Evolutionary conservation across 805 yeast genomes (phyloP), one percentile per base, ranked within the genome.

Genomic region (Saturnispora quitensis): DNA sequence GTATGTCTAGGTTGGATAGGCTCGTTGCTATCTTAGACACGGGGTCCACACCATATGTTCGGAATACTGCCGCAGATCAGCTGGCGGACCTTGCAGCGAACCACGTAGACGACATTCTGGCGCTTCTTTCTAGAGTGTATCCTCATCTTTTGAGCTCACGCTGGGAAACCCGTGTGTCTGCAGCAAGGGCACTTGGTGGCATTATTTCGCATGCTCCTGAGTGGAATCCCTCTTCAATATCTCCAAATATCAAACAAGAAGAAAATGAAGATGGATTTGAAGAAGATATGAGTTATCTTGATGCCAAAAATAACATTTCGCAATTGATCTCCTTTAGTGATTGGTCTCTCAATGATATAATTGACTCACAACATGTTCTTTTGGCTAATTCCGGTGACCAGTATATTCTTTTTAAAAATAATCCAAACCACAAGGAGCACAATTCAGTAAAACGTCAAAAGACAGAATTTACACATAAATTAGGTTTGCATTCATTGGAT

Each of bases 21-120:
- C 61, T 68, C 50, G 72, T 67, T 34, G 62, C 64, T 10, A 59
- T 80, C 42, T 72, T 93, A 57, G 99, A 95, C 68, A 88, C 97
- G 1, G 99, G 99, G 10, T 88, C 97, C 12, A 89, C 97, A 5
- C 87, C 87, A 40, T 86, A 89, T 64, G 93, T 93, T 43, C 78
- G 98, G 58, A 89, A 88, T 62, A 88, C 97, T 9, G 99, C 99
- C 1, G 98, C 98, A 2, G 97, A 91, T 62, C 99, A 93, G 69
- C 74, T 93, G 58, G 88, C 96, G 5, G 98, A 91, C 58, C 75
- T 95, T 38, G 97, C 97, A 27, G 86, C 86, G 65, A 85, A 86
- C 43, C 98, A 93, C 62, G 97, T 98, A 0, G 98, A 91, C 62
- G 98, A 93, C 61, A 80, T 87, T 20, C 74, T 89, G 50, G 84